A percentile compares a stretch with the other conserved stretches of the same genome.
Evolutionary conservation across 331 rosid genomes (phyloP).

Genomic region (Prunus yedoensis): DNA sequence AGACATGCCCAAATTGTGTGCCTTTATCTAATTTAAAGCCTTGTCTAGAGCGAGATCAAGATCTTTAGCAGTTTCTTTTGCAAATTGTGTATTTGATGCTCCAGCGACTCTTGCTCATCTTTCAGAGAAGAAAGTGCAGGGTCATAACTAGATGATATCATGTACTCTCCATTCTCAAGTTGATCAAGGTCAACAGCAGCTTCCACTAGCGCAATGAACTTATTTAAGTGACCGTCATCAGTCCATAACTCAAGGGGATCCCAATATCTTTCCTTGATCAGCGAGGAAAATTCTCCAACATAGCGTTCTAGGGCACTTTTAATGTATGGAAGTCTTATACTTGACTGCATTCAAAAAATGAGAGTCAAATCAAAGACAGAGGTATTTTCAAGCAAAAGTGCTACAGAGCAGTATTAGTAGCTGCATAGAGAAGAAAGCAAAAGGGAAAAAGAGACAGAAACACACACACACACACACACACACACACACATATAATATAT

Average conservation of each 20-base stretch:
- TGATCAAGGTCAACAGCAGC: constrained; percentile 89
- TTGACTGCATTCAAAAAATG: constrained; percentile 64
- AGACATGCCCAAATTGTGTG: constrained; percentile 93
- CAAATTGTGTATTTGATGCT: constrained; percentile 68
- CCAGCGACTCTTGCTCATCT: constrained; percentile 67
- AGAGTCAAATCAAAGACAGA: constrained; percentile 27
- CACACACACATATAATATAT: too few species aligned
- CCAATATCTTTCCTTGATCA: constrained; percentile 65
- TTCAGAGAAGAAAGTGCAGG: constrained; percentile 56
- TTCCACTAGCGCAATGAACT: constrained; percentile 82
- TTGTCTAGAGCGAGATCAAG: constrained; percentile 86
- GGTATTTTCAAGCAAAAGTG: not conserved
- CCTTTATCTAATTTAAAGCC: constrained; percentile 82
- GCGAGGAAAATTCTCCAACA: constrained; percentile 71
- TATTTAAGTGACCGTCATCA: constrained; percentile 69
- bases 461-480: too few species aligned
- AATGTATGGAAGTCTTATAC: constrained; percentile 72
- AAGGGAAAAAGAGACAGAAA: too few species aligned
- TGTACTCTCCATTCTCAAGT: constrained; percentile 91
- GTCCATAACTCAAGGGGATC: constrained; percentile 67
- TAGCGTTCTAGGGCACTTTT: constrained; percentile 62
- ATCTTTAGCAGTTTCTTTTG: constrained; percentile 77
- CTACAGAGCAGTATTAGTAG: too few species aligned
- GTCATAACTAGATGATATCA: constrained; percentile 87
- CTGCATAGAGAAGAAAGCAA: too few species aligned